Evolutionary conservation across 2,329 filamentous ascomycete genomes (phyloP), one percentile per base, ranked within the genome.

Genomic region (Setomelanomma holmii): DNA sequence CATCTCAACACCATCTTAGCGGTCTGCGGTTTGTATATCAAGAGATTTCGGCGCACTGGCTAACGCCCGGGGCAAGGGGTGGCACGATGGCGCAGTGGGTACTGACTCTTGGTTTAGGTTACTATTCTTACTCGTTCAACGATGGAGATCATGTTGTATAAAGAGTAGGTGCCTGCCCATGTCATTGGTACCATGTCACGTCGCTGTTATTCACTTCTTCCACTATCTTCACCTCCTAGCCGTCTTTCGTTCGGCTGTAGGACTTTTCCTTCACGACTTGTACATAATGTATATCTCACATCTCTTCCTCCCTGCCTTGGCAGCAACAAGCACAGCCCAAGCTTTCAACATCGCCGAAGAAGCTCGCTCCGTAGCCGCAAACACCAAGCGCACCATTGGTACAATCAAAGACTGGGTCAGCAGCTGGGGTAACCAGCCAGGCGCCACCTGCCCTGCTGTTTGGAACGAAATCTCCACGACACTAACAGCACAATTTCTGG

Each of bases 221-320:
- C 36, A 23, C 41, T 39, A 23, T 50, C 42, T 19, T n/a, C 12
- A 24, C 38, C 35, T 50, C 16, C 21, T 45, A 34, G 22, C 8
- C 43, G 38, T 23, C 51, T 47, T 47, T 59, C 51, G 34, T 58
- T 61, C 41, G 21, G 39, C 45, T 22, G 38, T 23, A 54, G 36
- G 30, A 27, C 30, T 27, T 33, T 30, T 43, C 45, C 35, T n/a
- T 52, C 27, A 36, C 52, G 34, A 30, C 27, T 45, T 38, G 52
- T 42, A 44, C 41, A 68, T 71, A 73, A 73, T 73, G 69, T 68
- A 73, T 67, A 67, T 69, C 64, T 63, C 66, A 50, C 59, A 61
- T 35, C 45, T 60, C n/a, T 45, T 72, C 36, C 7, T 68, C 51
- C 44, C 67, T 22, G 49, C 66, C 40, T 55, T 73, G 40, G 64